These are phyloP conservation scores for Collariella sp. DNA, from an alignment of 495 filamentous ascomycete genomes.

Conservation along the genomic window DNA sequence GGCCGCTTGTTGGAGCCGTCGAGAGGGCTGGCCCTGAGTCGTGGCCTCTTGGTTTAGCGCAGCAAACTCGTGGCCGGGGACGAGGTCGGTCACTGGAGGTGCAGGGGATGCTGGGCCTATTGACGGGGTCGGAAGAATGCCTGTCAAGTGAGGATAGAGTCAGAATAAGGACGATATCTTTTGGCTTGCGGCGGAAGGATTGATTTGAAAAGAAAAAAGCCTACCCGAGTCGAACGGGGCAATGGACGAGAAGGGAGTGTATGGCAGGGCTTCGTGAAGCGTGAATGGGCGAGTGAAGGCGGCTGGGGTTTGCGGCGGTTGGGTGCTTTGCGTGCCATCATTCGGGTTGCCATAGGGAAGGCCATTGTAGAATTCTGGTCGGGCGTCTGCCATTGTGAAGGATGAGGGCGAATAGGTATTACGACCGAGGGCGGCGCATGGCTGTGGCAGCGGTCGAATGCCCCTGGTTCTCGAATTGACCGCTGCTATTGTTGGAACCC, in stretches of 20 bases:
- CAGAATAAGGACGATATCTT: background rate
- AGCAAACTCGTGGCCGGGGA: constrained; percentile 38
- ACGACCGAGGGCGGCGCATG: constrained; percentile 15
- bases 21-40: constrained; percentile 27
- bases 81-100: constrained; percentile 34
- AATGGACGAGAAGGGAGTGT: constrained; percentile 83
- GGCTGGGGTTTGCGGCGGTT: background rate
- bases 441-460: background rate
- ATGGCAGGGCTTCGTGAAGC: constrained; percentile 81
- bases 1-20: constrained; percentile 42
- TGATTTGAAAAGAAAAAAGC: constrained; percentile 4
- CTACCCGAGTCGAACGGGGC: constrained; percentile 78
- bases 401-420: background rate
- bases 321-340: background rate
- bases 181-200: background rate
- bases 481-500: background rate
- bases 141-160: constrained; percentile 30
- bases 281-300: constrained; percentile 32
- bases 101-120: constrained; percentile 45
- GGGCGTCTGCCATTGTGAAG: constrained; percentile 30
- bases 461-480: background rate
- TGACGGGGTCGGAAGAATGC: constrained; percentile 62
- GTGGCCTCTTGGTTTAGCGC: constrained; percentile 45
- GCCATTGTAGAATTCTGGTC: constrained; percentile 20
- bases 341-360: constrained; percentile 4